Percentiles rank a stretch among this genome's conserved stretches.
Conservation (phyloP, 805 yeast genomes). For the Schwanniomyces occidentalis region DNA sequence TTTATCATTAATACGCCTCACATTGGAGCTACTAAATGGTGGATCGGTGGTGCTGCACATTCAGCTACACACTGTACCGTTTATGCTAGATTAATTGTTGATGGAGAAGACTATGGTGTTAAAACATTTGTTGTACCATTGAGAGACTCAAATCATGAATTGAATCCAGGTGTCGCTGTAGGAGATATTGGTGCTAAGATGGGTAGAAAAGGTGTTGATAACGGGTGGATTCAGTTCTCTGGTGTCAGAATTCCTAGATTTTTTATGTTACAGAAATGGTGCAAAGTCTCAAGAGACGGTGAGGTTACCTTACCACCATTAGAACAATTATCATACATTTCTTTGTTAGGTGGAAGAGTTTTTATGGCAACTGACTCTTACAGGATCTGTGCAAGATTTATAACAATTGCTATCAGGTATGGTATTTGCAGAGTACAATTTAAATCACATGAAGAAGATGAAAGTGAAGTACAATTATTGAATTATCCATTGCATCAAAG, state of each 20-base stretch:
- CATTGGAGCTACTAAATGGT: slow-evolving; percentile 91
- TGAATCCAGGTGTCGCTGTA: slow-evolving; percentile 72
- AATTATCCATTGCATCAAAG: slow-evolving; percentile 87
- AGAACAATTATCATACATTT: slow-evolving; percentile 84
- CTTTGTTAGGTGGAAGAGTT: slow-evolving; percentile 82
- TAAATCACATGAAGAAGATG: slow-evolving; percentile 37
- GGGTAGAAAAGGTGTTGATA: slow-evolving; percentile 93
- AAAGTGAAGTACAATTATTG: slow-evolving; percentile 66
- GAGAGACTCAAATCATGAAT: slow-evolving; percentile 67
- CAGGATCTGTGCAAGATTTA: slow-evolving; percentile 71
- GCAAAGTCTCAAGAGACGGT: slow-evolving; percentile 64
- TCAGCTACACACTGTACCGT: slow-evolving; percentile 81
- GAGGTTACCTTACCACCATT: slow-evolving; percentile 73
- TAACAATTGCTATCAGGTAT: slow-evolving; percentile 81
- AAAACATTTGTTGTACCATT: slow-evolving; percentile 89
- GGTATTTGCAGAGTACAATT: slow-evolving; percentile 88
- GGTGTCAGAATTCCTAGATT: slow-evolving; percentile 78
- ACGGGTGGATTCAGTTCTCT: slow-evolving; percentile 91
- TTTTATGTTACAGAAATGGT: slow-evolving; percentile 74
- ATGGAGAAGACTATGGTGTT: slow-evolving; percentile 84
- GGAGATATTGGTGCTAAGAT: slow-evolving; percentile 93
- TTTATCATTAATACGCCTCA: slow-evolving; percentile 82
- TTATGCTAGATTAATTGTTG: slow-evolving; percentile 76
- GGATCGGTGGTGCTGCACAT: slow-evolving; percentile 97
- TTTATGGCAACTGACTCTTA: slow-evolving; percentile 82